phyloP scores from a whole-genome alignment of 2,329 filamentous ascomycete genomes.

The Lecanicillium sp. region DNA sequence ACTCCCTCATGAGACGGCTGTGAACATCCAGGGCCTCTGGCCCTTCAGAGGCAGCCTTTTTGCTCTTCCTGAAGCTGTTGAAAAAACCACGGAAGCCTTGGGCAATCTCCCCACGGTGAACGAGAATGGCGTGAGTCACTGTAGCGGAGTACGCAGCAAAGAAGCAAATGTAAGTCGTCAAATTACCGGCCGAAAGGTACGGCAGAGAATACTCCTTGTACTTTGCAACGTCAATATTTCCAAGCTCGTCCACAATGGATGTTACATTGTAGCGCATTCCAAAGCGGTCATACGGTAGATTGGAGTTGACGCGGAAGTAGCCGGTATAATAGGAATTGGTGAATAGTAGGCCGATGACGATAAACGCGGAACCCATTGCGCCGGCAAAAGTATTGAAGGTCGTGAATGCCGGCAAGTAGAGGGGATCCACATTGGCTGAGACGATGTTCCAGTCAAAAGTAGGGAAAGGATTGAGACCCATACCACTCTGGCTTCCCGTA shows the following conservation, averaged over 20 bases:
- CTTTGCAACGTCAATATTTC: conserved; percentile 27
- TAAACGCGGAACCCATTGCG: conserved; percentile 17
- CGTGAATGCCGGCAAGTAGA: conserved; percentile 29
- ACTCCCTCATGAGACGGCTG: conserved; percentile 37
- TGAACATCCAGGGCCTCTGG: conserved; percentile 29
- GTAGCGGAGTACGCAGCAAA: conserved; percentile 33
- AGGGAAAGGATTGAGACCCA: conserved; percentile 32
- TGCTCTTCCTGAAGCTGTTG: conserved; percentile 18
- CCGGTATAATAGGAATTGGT: conserved; percentile 26
- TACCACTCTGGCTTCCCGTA: conserved; percentile 27
- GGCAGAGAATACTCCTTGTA: conserved; percentile 34
- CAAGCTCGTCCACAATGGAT: conserved; percentile 21
- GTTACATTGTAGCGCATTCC: conserved; percentile 30
- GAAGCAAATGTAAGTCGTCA: conserved; percentile 29
- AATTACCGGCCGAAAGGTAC: conserved; percentile 29
- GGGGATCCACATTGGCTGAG: conserved; percentile 22
- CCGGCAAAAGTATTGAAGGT: conserved; percentile 27
- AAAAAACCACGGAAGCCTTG: conserved; percentile 25
- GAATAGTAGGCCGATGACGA: conserved; percentile 23
- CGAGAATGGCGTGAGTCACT: conserved; percentile 31
- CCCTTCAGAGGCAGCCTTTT: conserved; percentile 15
- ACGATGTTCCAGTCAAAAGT: conserved; percentile 38
- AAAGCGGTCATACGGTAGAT: conserved; percentile 30
- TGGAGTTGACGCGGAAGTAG: conserved; percentile 33
- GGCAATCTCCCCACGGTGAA: conserved; percentile 29